A percentile compares a stretch with the other conserved stretches of the same genome.
These are phyloP conservation scores for Penicillium diatomitis DNA, from an alignment of 495 filamentous ascomycete species.

Conservation along the genomic window DNA sequence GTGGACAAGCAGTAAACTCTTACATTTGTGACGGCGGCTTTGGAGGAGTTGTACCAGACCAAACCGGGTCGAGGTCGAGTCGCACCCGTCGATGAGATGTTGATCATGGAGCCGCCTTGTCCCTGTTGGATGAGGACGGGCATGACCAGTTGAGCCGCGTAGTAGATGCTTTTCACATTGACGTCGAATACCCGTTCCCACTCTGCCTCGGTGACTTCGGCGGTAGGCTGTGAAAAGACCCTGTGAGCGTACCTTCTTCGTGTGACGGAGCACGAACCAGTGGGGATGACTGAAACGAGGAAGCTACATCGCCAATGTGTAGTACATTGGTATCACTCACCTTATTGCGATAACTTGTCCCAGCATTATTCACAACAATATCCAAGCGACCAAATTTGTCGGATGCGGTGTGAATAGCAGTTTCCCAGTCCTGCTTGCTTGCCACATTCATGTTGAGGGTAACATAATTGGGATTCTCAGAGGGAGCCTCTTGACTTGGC, in stretches of 20 bases:
- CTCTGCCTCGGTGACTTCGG: slow-evolving; percentile 56
- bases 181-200: slow-evolving; percentile 59
- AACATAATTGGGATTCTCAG: slow-evolving; percentile 29
- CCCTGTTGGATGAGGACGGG: slow-evolving; percentile 47
- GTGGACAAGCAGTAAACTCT: no score
- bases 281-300: no score
- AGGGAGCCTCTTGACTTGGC: slow-evolving; percentile 38
- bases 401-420: slow-evolving; percentile 36
- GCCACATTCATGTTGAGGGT: slow-evolving; percentile 47
- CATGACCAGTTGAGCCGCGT: slow-evolving; percentile 43
- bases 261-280: no score
- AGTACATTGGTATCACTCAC: slow-evolving; percentile 3
- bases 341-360: slow-evolving; percentile 62
- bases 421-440: slow-evolving; percentile 39
- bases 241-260: neutral
- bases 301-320: neutral
- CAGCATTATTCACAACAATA: slow-evolving; percentile 62
- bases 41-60: slow-evolving; percentile 64
- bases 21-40: slow-evolving; percentile 57
- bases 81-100: slow-evolving; percentile 57
- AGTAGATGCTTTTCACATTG: slow-evolving; percentile 54
- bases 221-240: slow-evolving; percentile 31
- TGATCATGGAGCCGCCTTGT: slow-evolving; percentile 53
- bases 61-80: slow-evolving; percentile 55
- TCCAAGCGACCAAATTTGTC: slow-evolving; percentile 44